phyloP scores from a whole-genome alignment of 2,329 filamentous ascomycete species.

The Cephalotrichum gorgonifer region DNA sequence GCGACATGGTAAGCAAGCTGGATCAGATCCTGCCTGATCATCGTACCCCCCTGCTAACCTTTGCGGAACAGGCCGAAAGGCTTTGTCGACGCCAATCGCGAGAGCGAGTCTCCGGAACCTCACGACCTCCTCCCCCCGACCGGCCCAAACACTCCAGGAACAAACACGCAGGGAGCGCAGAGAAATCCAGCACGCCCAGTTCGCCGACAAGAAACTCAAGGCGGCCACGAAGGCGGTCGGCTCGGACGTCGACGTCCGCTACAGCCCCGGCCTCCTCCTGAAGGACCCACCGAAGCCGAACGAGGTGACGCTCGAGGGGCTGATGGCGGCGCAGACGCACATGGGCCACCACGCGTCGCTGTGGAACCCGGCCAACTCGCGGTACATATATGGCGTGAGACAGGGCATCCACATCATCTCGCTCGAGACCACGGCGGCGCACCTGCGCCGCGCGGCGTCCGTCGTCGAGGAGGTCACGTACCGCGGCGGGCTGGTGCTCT shows the following conservation, averaged over 20 bases:
- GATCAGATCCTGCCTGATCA: background rate
- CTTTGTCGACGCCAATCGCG: slow-evolving; percentile 33
- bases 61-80: slow-evolving; percentile 37
- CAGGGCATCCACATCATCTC: slow-evolving; percentile 88
- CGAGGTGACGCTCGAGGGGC: slow-evolving; percentile 80
- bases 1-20: slow-evolving; percentile 38
- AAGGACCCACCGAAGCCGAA: slow-evolving; percentile 63
- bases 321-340: slow-evolving; percentile 79
- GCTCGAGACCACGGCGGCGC: slow-evolving; percentile 76
- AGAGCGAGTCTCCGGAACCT: slow-evolving; percentile 29
- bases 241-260: slow-evolving; percentile 39
- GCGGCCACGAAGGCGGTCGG: slow-evolving; percentile 36
- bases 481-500: slow-evolving; percentile 75
- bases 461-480: slow-evolving; percentile 81
- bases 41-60: slow-evolving; percentile 12
- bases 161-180: no score
- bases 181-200: background rate
- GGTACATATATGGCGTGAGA: slow-evolving; percentile 87
- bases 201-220: slow-evolving; percentile 11
- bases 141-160: slow-evolving; percentile 15
- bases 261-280: slow-evolving; percentile 57
- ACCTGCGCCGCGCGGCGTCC: slow-evolving; percentile 86
- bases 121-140: slow-evolving; percentile 17
- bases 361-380: slow-evolving; percentile 90
- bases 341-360: slow-evolving; percentile 83